These are phyloP conservation scores for Picea engelmannii DNA, from an alignment of 83 land plant genomes.

Conservation along the genomic window DNA sequence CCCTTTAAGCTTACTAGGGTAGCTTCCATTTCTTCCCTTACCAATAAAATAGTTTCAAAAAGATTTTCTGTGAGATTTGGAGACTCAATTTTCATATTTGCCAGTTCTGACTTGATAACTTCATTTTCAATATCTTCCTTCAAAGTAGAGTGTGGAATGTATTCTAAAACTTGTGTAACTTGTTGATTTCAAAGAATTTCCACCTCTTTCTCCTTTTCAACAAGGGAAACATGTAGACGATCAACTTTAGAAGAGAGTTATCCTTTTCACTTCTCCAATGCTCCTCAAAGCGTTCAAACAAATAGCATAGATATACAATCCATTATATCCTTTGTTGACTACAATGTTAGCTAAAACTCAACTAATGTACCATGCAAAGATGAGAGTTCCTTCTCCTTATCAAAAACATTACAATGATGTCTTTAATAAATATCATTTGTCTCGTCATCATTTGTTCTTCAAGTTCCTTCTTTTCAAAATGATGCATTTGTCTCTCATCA, in stretches of 20 bases:
- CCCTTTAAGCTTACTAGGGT: slow-evolving; percentile 40
- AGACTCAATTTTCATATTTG: neutral
- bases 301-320: neutral
- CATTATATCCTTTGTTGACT: neutral
- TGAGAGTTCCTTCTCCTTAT: slow-evolving; percentile 11
- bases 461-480: slow-evolving; percentile 1
- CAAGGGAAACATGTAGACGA: neutral
- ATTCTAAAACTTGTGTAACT: neutral
- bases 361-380: neutral
- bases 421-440: neutral
- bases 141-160: neutral
- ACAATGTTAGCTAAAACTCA: neutral
- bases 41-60: slow-evolving; percentile 28
- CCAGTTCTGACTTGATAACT: too few species aligned
- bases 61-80: neutral
- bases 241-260: slow-evolving; percentile 8
- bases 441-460: slow-evolving; percentile 15
- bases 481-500: neutral
- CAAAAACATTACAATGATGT: neutral
- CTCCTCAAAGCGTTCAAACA: slow-evolving; percentile 8
- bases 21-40: slow-evolving; percentile 51
- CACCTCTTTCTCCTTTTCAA: slow-evolving; percentile 12
- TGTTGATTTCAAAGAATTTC: neutral
- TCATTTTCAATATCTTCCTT: neutral
- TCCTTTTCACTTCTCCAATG: slow-evolving; percentile 7